Evolutionary conservation across 257 asterid species (phyloP), one percentile per base, ranked within the genome.

Genomic region (Penstemon davidsonii): DNA sequence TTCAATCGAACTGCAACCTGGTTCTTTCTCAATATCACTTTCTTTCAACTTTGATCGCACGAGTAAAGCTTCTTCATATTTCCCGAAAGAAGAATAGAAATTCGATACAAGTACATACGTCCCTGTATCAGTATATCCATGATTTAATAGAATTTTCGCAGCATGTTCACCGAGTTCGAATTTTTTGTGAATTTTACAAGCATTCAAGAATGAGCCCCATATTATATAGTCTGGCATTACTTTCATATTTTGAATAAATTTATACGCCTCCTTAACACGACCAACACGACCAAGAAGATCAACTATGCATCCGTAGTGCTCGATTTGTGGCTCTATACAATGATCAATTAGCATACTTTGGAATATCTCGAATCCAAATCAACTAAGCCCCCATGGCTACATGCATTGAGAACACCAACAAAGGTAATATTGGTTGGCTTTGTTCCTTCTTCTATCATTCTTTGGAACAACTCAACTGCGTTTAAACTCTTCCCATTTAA

Each of bases 211-310:
- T 3, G 87, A 73, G 55, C 86, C 85, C 89, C 83, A 83, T 70
- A 81, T 83, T 50, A 73, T 69, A 73, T 55, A 75, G 61, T 86
- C 88, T 0, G 87, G 85, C 13, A 64, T 44, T 12, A 73, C 58
- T 37, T 62, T 47, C 81, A 76, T 80, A 46, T 56, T 76, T 44
- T 59, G 78, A 40, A 75, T 76, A 15, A 79, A 70, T 7, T 68
- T 45, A 69, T 76, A 79, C 63, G 89, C 92, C 60, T 83, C 84
- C 54, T 83, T 78, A 60, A 86, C 77, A 54, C 44, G 60, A 52
- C 89, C 89, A 2, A 79, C 86, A 38, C 92, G 87, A 33, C 92
- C 84, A 50, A 83, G 74, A 66, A 83, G 86, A 79, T 83, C 92
- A 46, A 83, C 87, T 68, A 86, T 49, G 72, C 92, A 83, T 42